Evolutionary conservation across 2,329 filamentous ascomycete genomes (phyloP).

Genomic region (Penicillium vulpinum): DNA sequence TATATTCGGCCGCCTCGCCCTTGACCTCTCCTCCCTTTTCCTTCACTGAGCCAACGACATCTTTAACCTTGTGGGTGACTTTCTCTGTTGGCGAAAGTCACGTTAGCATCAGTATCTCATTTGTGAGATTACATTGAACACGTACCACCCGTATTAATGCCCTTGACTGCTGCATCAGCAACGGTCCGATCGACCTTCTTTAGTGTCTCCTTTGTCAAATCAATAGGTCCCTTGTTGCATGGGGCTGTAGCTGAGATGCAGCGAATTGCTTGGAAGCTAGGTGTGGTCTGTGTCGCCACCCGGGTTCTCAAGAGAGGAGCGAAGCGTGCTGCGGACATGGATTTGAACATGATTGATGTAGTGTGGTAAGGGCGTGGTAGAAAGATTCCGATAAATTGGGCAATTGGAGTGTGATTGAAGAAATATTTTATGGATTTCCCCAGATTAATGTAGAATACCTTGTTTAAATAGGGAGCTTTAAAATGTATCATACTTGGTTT

Average conservation of each 20-base stretch:
- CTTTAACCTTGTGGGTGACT: constrained; percentile 49
- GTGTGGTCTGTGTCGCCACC: constrained; percentile 15
- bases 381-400: not conserved
- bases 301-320: constrained; percentile 27
- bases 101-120: not conserved
- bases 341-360: not conserved
- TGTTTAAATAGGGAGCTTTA: not conserved
- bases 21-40: constrained; percentile 40
- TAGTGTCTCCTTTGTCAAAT: constrained; percentile 58
- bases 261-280: constrained; percentile 19
- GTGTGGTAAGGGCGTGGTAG: not conserved
- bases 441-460: not conserved
- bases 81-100: constrained; percentile 46
- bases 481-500: constrained; percentile 18
- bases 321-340: constrained; percentile 33
- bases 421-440: not conserved
- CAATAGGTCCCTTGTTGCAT: constrained; percentile 53
- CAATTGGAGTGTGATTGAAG: not conserved
- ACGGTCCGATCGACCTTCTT: constrained; percentile 59
- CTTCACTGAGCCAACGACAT: constrained; percentile 47
- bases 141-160: constrained; percentile 64
- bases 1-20: constrained; percentile 30
- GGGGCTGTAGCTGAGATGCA: constrained; percentile 55
- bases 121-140: constrained; percentile 3
- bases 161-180: constrained; percentile 58